Evolutionary conservation across 2,329 filamentous ascomycete species (phyloP).

Genomic region (Lachnellula suecica): DNA sequence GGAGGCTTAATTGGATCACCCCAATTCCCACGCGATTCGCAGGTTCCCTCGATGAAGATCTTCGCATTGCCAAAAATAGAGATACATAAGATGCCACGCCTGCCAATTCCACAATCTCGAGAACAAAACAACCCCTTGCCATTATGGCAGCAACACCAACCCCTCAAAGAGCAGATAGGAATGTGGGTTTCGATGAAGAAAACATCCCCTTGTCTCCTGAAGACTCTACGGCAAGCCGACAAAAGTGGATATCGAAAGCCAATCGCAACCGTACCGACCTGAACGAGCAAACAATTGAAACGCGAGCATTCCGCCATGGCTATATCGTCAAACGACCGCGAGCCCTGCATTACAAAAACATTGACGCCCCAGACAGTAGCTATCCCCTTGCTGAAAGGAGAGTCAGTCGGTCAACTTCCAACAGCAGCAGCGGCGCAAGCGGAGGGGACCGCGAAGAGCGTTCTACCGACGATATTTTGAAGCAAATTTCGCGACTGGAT

Average conservation of each 20-base stretch:
- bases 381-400: not conserved
- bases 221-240: not conserved
- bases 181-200: not conserved
- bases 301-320: not conserved
- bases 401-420: not conserved
- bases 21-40: too few species aligned
- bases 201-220: not conserved
- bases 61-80: too few species aligned
- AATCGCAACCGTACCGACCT: not conserved
- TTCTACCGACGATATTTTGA: conserved; percentile 5
- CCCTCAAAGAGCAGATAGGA: not conserved
- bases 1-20: too few species aligned
- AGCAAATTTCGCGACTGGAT: conserved; percentile 11
- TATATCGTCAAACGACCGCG: conserved; percentile 3
- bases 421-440: not conserved
- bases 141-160: not conserved
- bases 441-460: conserved; percentile 2
- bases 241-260: not conserved
- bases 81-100: too few species aligned
- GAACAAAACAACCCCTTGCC: not conserved
- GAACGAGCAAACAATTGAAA: not conserved
- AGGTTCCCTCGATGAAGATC: too few species aligned
- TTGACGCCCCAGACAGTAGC: not conserved
- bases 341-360: conserved; percentile 1
- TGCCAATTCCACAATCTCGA: too few species aligned